These are phyloP conservation scores for Eucalyptus polyanthemos DNA, from an alignment of 345 rosid species.

Conservation along the genomic window DNA sequence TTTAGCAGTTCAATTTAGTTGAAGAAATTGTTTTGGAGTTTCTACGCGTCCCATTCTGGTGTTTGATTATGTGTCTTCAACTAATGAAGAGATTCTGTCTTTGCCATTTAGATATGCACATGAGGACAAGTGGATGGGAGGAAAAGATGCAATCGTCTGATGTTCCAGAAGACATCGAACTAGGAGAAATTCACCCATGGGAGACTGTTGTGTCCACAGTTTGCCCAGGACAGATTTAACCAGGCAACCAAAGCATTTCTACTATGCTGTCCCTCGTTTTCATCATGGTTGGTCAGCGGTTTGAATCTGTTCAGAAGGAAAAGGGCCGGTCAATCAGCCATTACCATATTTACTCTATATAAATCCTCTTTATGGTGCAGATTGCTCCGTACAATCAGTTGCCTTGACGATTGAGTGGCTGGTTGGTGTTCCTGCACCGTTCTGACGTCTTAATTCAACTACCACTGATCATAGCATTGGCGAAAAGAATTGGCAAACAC, in stretches of 20 bases:
- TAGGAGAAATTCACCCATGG: constrained; percentile 79
- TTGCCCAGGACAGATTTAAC: constrained; percentile 84
- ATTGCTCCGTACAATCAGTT: constrained; percentile 88
- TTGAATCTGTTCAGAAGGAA: neutral
- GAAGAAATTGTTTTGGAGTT: neutral
- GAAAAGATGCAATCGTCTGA: constrained; percentile 61
- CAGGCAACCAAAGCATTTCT: constrained; percentile 26
- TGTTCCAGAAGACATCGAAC: constrained; percentile 75
- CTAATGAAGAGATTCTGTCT: neutral
- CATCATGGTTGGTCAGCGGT: neutral
- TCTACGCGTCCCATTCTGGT: neutral
- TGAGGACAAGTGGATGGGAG: constrained; percentile 92
- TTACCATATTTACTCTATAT: neutral
- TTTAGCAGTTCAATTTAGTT: neutral
- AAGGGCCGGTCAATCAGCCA: neutral
- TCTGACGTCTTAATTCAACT: neutral
- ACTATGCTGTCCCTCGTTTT: neutral
- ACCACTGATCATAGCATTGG: neutral
- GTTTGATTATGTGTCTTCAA: neutral
- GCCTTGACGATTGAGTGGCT: constrained; percentile 49
- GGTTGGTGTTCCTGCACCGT: constrained; percentile 32
- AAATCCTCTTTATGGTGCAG: constrained; percentile 8
- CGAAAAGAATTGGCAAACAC: neutral
- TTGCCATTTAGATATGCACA: neutral
- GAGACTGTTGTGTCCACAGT: constrained; percentile 84